phyloP scores from a whole-genome alignment of 2,329 filamentous ascomycete species.

The Mycosphaerella arachidis region DNA sequence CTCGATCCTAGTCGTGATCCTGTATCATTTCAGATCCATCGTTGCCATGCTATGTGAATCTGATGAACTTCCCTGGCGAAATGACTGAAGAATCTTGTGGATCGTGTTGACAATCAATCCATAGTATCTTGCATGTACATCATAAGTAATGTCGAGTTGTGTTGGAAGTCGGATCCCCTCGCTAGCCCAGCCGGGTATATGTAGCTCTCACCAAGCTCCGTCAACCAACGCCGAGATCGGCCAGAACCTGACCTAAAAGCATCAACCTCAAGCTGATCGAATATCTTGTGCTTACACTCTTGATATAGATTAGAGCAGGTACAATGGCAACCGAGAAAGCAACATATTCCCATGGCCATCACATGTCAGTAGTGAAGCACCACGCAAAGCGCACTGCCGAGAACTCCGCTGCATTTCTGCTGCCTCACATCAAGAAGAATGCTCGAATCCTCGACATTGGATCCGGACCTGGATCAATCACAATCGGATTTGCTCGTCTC shows the following conservation, averaged over 20 bases:
- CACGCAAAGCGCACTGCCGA: conserved; percentile 9
- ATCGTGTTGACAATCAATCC: no score
- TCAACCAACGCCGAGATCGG: background rate
- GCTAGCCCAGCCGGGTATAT: background rate
- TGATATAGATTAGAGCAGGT: background rate
- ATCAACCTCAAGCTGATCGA: background rate
- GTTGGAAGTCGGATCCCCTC: background rate
- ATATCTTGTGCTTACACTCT: background rate
- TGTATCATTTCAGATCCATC: no score
- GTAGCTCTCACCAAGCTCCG: background rate
- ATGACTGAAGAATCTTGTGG: no score
- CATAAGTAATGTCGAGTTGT: background rate
- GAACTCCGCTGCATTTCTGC: conserved; percentile 14
- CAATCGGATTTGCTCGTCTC: conserved; percentile 28
- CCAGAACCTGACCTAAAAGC: background rate
- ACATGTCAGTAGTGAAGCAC: background rate
- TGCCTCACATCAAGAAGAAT: conserved; percentile 18
- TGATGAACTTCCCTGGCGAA: no score
- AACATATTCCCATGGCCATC: conserved; percentile 4
- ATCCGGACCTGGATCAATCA: conserved; percentile 36
- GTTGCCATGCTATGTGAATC: no score
- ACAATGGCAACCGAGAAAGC: background rate
- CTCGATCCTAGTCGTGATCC: no score
- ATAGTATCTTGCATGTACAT: no score
- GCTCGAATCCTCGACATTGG: conserved; percentile 35